Evolutionary conservation across 352 stramenopile species (phyloP).

Genomic region (Globisporangium cylindrosporum): DNA sequence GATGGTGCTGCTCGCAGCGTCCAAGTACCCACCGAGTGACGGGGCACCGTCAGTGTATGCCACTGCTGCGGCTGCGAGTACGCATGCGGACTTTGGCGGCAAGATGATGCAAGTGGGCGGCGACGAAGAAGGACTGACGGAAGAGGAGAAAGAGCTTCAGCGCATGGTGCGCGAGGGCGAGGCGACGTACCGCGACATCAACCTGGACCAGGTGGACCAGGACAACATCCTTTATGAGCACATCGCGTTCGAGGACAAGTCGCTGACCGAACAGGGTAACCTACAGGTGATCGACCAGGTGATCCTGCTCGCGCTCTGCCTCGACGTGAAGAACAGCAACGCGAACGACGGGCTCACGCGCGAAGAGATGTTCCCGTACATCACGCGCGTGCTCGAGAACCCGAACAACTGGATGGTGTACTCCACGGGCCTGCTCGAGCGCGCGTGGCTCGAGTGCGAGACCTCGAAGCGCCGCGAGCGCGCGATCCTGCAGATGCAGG

Average conservation of each 20-base stretch:
- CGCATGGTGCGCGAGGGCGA: conserved; percentile 60
- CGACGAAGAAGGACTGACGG: conserved; percentile 36
- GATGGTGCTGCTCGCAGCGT: conserved; percentile 75
- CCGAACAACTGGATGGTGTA: conserved; percentile 97
- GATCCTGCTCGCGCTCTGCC: conserved; percentile 93
- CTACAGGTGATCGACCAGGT: conserved; percentile 82
- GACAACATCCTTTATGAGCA: conserved; percentile 92
- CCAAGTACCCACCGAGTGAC: conserved; percentile 45
- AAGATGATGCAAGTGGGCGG: conserved; percentile 27
- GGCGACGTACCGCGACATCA: conserved; percentile 72
- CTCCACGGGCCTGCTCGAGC: conserved; percentile 91
- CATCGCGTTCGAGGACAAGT: conserved; percentile 84
- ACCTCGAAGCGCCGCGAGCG: conserved; percentile 90
- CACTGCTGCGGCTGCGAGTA: conserved; percentile 48
- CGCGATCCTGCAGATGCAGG: conserved; percentile 95
- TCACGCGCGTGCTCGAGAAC: conserved; percentile 91
- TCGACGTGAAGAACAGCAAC: conserved; percentile 97
- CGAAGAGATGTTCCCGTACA: conserved; percentile 95
- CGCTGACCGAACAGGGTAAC: conserved; percentile 63
- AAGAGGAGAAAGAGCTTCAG: conserved; percentile 55
- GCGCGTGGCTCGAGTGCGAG: conserved; percentile 94
- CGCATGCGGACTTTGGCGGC: conserved; percentile 67
- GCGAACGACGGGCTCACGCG: conserved; percentile 92
- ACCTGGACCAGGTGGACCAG: conserved; percentile 87
- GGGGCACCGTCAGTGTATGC: conserved; percentile 51